These are phyloP conservation scores for Diutina scorzettiae DNA, from an alignment of 1,139 yeast genomes.

Conservation along the genomic window DNA sequence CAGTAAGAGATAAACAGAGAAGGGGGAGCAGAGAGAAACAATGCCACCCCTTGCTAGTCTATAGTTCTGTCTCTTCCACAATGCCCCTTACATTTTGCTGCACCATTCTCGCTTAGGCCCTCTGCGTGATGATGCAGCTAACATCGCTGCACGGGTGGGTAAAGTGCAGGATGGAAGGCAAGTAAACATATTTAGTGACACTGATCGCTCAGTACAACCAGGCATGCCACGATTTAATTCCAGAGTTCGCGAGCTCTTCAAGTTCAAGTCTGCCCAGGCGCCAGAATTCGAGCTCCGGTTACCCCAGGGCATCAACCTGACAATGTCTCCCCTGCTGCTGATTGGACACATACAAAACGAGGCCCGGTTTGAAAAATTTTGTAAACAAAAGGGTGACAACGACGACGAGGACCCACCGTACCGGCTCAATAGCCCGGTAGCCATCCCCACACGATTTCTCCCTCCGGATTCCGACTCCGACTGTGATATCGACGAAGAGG, in stretches of 20 bases:
- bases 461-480: not conserved
- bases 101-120: no score
- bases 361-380: not conserved
- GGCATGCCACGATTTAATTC: no score
- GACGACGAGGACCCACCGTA: not conserved
- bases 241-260: not conserved
- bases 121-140: no score
- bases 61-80: no score
- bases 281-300: not conserved
- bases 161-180: no score
- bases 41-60: no score
- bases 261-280: not conserved
- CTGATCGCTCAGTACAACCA: no score
- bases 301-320: not conserved
- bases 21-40: no score
- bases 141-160: no score
- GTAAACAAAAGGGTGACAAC: not conserved
- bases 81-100: no score
- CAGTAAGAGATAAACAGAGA: no score
- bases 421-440: not conserved
- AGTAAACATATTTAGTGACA: no score
- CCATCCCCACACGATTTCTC: not conserved
- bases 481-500: not conserved
- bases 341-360: not conserved
- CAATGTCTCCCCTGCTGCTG: not conserved